phyloP scores from a whole-genome alignment of 148 eudicot genomes.

The Chenopodium berlandieri region DNA sequence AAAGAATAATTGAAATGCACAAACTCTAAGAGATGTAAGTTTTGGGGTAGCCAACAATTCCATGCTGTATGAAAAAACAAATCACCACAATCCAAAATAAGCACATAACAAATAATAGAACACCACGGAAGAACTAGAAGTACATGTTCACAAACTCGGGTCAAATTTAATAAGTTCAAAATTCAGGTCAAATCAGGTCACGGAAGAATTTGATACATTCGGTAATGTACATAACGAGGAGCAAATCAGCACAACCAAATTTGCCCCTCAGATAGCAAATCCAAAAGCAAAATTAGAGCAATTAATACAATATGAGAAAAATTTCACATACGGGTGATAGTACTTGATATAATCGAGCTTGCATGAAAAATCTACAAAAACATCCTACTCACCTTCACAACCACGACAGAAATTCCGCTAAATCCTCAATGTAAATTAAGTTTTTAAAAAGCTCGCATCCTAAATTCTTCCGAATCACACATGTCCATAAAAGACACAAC shows the following conservation, averaged over 20 bases:
- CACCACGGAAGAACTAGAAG: too few relatives aligned
- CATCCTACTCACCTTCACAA: background rate
- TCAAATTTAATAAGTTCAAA: too few relatives aligned
- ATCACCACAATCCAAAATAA: constrained; percentile 8
- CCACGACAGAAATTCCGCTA: background rate
- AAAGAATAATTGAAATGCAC: constrained; percentile 10
- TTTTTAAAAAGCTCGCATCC: background rate
- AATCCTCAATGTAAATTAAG: background rate
- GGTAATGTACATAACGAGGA: too few relatives aligned
- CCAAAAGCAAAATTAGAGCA: background rate
- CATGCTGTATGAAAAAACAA: constrained; percentile 1
- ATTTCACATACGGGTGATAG: background rate
- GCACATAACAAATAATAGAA: too few relatives aligned
- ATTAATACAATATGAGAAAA: background rate
- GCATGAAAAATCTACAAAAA: background rate
- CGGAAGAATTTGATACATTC: too few relatives aligned
- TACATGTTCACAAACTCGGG: too few relatives aligned
- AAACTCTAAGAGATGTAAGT: background rate
- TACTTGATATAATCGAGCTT: too few relatives aligned
- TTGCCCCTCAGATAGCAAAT: background rate
- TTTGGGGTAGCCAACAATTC: background rate
- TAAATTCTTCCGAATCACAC: background rate
- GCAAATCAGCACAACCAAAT: background rate
- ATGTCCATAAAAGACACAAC: background rate
- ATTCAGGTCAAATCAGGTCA: too few relatives aligned